A percentile compares a stretch with the other conserved stretches of the same genome.
phyloP scores from a whole-genome alignment of 108 stramenopile genomes.

The Pelagomonas calceolata region DNA sequence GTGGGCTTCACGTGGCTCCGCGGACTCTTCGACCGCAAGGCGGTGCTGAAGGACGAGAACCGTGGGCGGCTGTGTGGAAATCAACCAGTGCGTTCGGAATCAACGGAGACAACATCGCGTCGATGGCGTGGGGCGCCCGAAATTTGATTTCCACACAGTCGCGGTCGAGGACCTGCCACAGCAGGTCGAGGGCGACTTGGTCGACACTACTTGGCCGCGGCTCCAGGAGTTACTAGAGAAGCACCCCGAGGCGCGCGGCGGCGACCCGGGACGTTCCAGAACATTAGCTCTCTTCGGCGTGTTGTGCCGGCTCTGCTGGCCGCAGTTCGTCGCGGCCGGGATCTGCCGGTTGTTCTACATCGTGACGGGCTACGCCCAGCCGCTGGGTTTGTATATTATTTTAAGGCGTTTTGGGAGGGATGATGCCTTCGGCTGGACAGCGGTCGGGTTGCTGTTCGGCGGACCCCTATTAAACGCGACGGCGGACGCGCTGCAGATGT shows the following conservation, averaged over 20 bases:
- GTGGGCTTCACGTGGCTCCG: not conserved
- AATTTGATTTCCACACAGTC: too few species aligned
- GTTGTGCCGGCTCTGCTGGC: not conserved
- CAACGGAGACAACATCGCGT: too few species aligned
- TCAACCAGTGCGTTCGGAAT: too few species aligned
- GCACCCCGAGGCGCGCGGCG: too few species aligned
- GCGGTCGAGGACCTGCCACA: not conserved
- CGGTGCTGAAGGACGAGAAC: not conserved
- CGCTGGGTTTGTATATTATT: not conserved
- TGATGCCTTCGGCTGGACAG: not conserved
- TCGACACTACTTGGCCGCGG: not conserved
- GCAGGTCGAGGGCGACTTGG: not conserved
- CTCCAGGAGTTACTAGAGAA: not conserved
- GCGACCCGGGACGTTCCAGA: too few species aligned
- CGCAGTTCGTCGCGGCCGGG: not conserved
- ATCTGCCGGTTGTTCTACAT: not conserved
- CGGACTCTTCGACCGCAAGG: not conserved
- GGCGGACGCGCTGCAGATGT: not conserved
- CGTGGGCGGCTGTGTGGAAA: too few species aligned
- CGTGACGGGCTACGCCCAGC: not conserved
- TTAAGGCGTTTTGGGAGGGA: not conserved
- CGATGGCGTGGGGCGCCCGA: too few species aligned
- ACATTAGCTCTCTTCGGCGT: not conserved
- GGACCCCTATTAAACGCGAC: not conserved
- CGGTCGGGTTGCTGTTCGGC: not conserved